Conservation (phyloP, 2,329 filamentous ascomycete genomes). For the Aspergillus carbonarius region DNA sequence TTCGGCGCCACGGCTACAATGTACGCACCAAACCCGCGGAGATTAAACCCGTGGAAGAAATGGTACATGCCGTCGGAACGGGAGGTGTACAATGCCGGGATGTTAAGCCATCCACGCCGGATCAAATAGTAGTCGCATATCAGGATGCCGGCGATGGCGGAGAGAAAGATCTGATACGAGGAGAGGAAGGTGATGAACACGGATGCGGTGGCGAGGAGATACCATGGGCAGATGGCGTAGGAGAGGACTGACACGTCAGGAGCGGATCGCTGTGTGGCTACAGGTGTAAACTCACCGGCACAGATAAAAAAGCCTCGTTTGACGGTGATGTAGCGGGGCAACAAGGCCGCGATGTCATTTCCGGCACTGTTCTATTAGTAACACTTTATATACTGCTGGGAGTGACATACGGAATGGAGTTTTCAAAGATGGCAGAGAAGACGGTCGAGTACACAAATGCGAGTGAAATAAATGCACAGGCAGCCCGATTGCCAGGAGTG, state of each 20-base stretch:
- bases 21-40: constrained; percentile 35
- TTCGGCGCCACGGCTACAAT: constrained; percentile 41
- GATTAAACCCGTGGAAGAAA: constrained; percentile 38
- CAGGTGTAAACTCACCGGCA: constrained; percentile 13
- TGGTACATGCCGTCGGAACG: constrained; percentile 31
- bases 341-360: constrained; percentile 39
- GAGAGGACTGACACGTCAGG: constrained; percentile 22
- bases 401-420: constrained; percentile 34
- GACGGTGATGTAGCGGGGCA: constrained; percentile 43
- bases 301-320: constrained; percentile 43
- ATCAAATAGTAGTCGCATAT: constrained; percentile 47
- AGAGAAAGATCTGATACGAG: constrained; percentile 43
- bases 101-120: constrained; percentile 34
- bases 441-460: constrained; percentile 46
- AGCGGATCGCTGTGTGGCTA: too few species aligned
- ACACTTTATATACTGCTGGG: fast-evolving
- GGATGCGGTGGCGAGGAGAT: constrained; percentile 33
- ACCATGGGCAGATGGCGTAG: constrained; percentile 42
- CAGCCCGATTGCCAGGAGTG: constrained; percentile 37
- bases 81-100: constrained; percentile 38
- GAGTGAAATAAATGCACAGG: constrained; percentile 43
- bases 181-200: constrained; percentile 44
- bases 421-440: constrained; percentile 48
- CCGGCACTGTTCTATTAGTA: constrained; percentile 27
- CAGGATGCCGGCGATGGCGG: constrained; percentile 44